A percentile compares a stretch with the other conserved stretches of the same genome.
Evolutionary conservation across 2,329 filamentous ascomycete genomes (phyloP).

Genomic region (Ambrosiella xylebori): DNA sequence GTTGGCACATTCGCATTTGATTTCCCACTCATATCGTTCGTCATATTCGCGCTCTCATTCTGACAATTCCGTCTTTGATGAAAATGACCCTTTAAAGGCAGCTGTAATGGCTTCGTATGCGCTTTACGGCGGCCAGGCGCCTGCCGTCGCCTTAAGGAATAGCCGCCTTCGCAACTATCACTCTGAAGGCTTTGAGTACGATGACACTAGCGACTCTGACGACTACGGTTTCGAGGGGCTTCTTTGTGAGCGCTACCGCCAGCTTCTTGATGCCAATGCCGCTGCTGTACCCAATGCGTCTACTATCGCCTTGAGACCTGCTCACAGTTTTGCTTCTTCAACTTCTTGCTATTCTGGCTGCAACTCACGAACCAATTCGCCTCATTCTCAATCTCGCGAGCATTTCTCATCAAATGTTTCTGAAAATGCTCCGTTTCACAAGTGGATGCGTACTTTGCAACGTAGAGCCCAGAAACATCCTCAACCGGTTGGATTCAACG

Average conservation of each 20-base stretch:
- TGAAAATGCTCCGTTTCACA: slow-evolving; percentile 36
- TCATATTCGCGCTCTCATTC: slow-evolving; percentile 11
- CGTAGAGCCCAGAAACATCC: slow-evolving; percentile 33
- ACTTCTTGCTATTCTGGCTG: neutral
- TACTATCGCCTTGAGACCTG: neutral
- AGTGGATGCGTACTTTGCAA: slow-evolving; percentile 56
- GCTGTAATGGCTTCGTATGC: slow-evolving; percentile 13
- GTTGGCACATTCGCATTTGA: slow-evolving; percentile 6
- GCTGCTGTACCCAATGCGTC: slow-evolving; percentile 1
- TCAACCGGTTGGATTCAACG: slow-evolving; percentile 15
- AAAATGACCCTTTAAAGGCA: slow-evolving; percentile 12
- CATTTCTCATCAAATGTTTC: neutral
- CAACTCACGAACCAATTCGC: neutral
- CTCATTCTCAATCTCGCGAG: neutral
- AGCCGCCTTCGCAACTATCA: slow-evolving; percentile 1
- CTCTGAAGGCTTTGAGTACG: slow-evolving; percentile 4
- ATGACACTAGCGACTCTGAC: slow-evolving; percentile 2
- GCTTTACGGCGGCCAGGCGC: slow-evolving; percentile 12
- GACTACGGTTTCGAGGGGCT: neutral
- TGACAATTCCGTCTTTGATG: slow-evolving; percentile 11
- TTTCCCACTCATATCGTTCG: slow-evolving; percentile 7
- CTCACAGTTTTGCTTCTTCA: neutral
- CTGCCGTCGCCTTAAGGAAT: slow-evolving; percentile 2
- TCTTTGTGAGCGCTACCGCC: neutral
- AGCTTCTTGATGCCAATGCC: neutral